A percentile compares a stretch with the other conserved stretches of the same genome.
phyloP scores from a whole-genome alignment of 2,329 filamentous ascomycete genomes.

The Talaromyces funiculosus region DNA sequence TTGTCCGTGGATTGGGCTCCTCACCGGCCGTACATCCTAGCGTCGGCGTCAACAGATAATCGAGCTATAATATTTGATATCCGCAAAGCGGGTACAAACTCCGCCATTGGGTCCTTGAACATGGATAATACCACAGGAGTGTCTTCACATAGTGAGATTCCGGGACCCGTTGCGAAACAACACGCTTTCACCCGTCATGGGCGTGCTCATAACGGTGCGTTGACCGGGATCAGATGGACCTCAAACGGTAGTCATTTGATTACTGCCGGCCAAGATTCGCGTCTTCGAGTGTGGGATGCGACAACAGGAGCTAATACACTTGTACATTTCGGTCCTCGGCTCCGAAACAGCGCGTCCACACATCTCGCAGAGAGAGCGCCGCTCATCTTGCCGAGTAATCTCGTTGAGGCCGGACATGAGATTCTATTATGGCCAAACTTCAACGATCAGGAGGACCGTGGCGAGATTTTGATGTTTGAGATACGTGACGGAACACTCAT shows the following conservation, averaged over 20 bases:
- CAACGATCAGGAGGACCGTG: slow-evolving; percentile 56
- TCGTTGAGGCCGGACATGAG: slow-evolving; percentile 55
- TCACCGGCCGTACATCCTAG: slow-evolving; percentile 69
- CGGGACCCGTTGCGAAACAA: slow-evolving; percentile 25
- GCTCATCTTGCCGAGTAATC: slow-evolving; percentile 56
- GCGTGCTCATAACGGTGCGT: slow-evolving; percentile 69
- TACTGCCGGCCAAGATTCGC: slow-evolving; percentile 74
- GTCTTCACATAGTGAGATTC: slow-evolving; percentile 32
- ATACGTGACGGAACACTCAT: slow-evolving; percentile 70
- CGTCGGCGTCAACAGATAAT: slow-evolving; percentile 79
- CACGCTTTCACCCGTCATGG: slow-evolving; percentile 42
- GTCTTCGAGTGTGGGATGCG: slow-evolving; percentile 82
- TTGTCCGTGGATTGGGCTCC: slow-evolving; percentile 77
- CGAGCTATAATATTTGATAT: slow-evolving; percentile 83
- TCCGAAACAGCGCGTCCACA: slow-evolving; percentile 61
- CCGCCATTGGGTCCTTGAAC: slow-evolving; percentile 70
- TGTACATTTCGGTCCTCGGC: slow-evolving; percentile 75
- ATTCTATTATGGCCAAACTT: slow-evolving; percentile 78
- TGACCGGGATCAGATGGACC: slow-evolving; percentile 82
- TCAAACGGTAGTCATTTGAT: slow-evolving; percentile 71
- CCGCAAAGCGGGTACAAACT: slow-evolving; percentile 61
- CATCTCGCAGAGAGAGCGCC: slow-evolving; percentile 58
- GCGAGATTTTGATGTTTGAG: slow-evolving; percentile 72
- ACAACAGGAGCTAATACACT: slow-evolving; percentile 77
- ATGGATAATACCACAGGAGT: slow-evolving; percentile 76